Evolutionary conservation across 306 rosid species (phyloP).

Genomic region (Malus fusca): DNA sequence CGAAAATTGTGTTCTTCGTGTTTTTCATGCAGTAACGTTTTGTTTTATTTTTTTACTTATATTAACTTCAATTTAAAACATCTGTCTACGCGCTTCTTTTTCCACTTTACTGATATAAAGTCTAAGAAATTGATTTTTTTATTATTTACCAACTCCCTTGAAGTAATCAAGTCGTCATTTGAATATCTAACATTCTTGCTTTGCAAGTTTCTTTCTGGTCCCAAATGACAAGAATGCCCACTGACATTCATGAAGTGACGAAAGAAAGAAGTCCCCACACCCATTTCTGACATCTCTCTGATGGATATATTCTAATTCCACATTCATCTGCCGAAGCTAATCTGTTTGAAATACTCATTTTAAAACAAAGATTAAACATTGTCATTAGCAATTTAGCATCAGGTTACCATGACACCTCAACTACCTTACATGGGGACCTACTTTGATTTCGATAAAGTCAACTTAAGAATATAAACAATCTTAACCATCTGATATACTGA

Average conservation of each 20-base stretch:
- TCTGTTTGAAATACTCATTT: background rate
- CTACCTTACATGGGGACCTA: constrained; percentile 1
- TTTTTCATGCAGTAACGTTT: background rate
- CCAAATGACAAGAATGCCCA: constrained; percentile 8
- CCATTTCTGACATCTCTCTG: background rate
- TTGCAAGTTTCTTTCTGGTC: background rate
- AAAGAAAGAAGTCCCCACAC: constrained; percentile 16
- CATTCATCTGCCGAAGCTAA: constrained; percentile 1
- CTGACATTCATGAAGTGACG: constrained; percentile 18
- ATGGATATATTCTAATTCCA: background rate
- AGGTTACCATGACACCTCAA: constrained; percentile 13
- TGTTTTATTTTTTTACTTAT: too few relatives aligned
- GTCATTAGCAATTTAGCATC: background rate
- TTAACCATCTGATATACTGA: background rate
- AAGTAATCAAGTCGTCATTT: background rate
- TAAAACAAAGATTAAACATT: constrained; percentile 5
- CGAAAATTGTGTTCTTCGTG: background rate
- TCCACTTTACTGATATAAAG: background rate
- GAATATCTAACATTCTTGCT: background rate
- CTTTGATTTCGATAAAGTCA: background rate
- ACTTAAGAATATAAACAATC: background rate
- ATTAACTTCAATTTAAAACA: background rate
- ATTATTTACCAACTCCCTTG: background rate
- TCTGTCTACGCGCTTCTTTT: background rate
- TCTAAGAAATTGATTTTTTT: background rate